Base-by-base conservation (phyloP, 2,329 filamentous ascomycete species). In the Ophiocordyceps camponoti-leonardi region DNA sequence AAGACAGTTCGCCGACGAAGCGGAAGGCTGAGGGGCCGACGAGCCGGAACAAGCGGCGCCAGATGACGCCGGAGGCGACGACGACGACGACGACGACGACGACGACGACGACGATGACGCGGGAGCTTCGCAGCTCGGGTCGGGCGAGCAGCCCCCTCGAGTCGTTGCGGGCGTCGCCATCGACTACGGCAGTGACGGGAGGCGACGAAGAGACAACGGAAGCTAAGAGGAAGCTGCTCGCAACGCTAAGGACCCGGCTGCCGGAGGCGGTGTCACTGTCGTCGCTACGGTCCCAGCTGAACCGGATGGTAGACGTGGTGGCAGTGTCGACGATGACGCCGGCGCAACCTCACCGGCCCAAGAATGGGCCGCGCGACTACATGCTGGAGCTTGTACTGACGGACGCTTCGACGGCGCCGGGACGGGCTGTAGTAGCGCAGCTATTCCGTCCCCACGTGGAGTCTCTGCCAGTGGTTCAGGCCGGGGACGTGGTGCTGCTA, bases 361-460 rank as follows among this genome's bases (percentile, higher is more conserved):
- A 76, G 53, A 62, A 66, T 48, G 73, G 74, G 0, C 73, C 73
- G 4, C 65, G 75, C 20, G 73, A 80, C 53, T 80, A 71, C 58
- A 69, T 74, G 59, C 68, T 78, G 52, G 68, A 70, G 16, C 72
- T 81, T 50, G 70, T 67, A 39, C 60, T 78, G 13, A 73, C 70
- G 1, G 77, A 81, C 52, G 67, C 73, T 23, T 71, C 72, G 2
- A 64, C 68, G 19, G 69, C 69, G 4, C 71, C 73, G 2, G 58
- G 61, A 11, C 56, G 60, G 14, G 69, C 77, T 2, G 64, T 64
- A 13, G 69, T 78, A 53, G 73, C 76, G 23, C 68, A 74, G 51
- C 59, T 81, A 16, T 78, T 73, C 58, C 68, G 76, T 14, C 70
- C 73, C 12, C 73, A 81, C 54, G 71, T 70, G 53, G 65, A 72